Percentiles rank a stretch among this genome's conserved stretches.
phyloP scores from a whole-genome alignment of 768 basidiomycete species.

The Cystobasidium tubakii region DNA sequence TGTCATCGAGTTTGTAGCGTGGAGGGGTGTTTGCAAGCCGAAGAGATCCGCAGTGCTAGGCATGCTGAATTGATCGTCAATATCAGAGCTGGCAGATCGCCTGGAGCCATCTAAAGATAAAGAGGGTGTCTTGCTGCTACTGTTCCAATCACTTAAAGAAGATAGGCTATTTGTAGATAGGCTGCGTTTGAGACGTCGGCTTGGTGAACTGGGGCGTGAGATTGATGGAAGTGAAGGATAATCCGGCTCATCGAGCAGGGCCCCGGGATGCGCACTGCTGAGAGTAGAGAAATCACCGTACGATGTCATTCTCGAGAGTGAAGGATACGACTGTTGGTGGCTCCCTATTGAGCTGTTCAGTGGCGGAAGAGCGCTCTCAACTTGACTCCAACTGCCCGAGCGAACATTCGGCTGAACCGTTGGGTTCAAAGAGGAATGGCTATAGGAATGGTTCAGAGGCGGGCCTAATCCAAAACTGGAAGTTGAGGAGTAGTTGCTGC shows the following conservation, averaged over 20 bases:
- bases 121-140: constrained; percentile 1
- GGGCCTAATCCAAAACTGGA: not conserved
- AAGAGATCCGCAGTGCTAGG: not conserved
- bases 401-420: not conserved
- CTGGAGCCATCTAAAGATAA: not conserved
- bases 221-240: not conserved
- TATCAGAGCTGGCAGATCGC: not conserved
- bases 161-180: constrained; percentile 18
- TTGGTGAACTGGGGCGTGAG: not conserved
- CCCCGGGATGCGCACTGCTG: not conserved
- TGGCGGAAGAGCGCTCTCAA: constrained; percentile 14
- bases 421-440: not conserved
- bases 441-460: not conserved
- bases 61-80: not conserved
- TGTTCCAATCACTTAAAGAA: not conserved
- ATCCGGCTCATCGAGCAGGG: not conserved
- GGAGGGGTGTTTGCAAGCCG: not conserved
- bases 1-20: not conserved
- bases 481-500: not conserved
- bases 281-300: not conserved
- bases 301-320: not conserved
- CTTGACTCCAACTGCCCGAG: constrained; percentile 21
- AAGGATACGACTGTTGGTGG: not conserved
- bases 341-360: not conserved
- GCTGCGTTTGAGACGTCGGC: not conserved